Conservation (phyloP, 179 eudicot species). For the Beta lomatogona region DNA sequence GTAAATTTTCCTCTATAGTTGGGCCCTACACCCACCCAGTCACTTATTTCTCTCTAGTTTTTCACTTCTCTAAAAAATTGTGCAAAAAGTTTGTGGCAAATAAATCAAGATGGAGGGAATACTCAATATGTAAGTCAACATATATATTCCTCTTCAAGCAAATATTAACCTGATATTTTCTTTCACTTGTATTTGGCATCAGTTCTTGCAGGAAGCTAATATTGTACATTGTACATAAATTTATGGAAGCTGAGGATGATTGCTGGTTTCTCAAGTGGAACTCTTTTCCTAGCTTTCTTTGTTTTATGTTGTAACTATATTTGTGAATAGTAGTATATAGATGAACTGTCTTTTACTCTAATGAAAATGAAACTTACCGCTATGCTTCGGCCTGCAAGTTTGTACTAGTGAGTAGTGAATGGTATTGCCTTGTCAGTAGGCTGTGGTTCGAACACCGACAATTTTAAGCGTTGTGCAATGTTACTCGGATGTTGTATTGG, state of each 20-base stretch:
- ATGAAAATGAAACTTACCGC: background rate
- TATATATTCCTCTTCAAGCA: too few species aligned
- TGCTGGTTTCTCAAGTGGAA: slow-evolving; percentile 14
- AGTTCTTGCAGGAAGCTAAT: slow-evolving; percentile 29
- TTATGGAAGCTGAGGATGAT: slow-evolving; percentile 25
- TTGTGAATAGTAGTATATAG: slow-evolving; percentile 32
- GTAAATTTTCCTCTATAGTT: too few species aligned
- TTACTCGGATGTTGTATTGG: background rate
- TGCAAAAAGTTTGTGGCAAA: too few species aligned
- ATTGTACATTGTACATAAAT: slow-evolving; percentile 39
- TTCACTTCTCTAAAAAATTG: too few species aligned
- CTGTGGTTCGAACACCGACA: background rate
- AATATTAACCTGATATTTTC: background rate
- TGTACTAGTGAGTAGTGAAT: background rate
- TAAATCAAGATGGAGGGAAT: too few species aligned
- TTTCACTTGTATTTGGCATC: background rate
- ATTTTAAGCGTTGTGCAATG: background rate
- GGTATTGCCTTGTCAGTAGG: background rate
- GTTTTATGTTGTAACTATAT: slow-evolving; percentile 24
- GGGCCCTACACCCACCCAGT: too few species aligned
- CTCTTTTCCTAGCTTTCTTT: slow-evolving; percentile 5
- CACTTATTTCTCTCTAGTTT: too few species aligned
- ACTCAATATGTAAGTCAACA: too few species aligned
- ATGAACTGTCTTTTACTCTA: slow-evolving; percentile 1
- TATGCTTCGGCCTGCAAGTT: background rate